These are phyloP conservation scores for Arctostaphylos glauca DNA, from an alignment of 148 eudicot genomes.

Conservation along the genomic window DNA sequence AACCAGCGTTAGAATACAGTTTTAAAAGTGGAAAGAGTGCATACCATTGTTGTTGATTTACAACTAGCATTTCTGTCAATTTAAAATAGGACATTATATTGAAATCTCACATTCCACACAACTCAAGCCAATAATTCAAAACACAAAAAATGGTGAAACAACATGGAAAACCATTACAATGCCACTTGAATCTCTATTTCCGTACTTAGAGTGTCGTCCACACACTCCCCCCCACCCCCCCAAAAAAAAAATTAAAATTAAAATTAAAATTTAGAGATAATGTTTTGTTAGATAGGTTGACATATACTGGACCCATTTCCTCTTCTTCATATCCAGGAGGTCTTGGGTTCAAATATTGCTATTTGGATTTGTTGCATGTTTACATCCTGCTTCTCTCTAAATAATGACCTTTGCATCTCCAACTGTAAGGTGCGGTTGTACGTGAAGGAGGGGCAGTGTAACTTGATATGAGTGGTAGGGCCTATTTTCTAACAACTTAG, in stretches of 20 bases:
- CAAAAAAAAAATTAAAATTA: too few species aligned
- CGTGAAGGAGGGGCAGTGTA: neutral
- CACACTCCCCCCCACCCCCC: too few species aligned
- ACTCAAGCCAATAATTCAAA: neutral
- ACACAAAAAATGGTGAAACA: neutral
- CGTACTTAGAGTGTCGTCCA: too few species aligned
- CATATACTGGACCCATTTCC: neutral
- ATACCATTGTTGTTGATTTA: neutral
- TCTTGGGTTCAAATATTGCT: neutral
- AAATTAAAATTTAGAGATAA: too few species aligned
- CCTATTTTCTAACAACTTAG: neutral
- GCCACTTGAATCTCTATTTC: too few species aligned
- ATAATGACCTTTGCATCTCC: neutral
- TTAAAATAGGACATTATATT: neutral
- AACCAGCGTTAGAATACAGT: conserved; percentile 24
- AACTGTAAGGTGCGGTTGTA: neutral
- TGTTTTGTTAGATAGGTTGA: neutral
- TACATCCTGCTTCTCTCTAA: neutral
- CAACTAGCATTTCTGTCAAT: neutral
- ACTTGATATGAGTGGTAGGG: neutral
- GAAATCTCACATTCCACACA: neutral
- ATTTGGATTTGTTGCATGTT: neutral
- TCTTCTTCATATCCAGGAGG: neutral
- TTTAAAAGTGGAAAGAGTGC: neutral
- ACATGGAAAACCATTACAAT: neutral